Percentiles rank a stretch among this genome's conserved stretches.
Conservation (phyloP, 345 rosid genomes). For the Psidium friedrichsthalianum region DNA sequence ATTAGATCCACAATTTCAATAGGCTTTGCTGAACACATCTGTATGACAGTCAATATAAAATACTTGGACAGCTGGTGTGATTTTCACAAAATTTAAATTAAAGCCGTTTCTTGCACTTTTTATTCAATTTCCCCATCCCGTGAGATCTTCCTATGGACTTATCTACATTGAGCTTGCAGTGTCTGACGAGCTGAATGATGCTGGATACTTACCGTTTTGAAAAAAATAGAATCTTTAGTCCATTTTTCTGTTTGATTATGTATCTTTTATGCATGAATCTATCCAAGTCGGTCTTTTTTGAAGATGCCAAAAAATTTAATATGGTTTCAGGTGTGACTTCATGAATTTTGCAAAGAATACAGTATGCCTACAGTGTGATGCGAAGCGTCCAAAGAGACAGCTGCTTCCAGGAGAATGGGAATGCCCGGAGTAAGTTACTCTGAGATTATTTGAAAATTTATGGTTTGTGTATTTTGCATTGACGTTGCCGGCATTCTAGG, state of each 20-base stretch:
- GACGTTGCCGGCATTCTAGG: not conserved
- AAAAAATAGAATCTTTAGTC: not conserved
- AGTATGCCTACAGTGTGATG: conserved; percentile 93
- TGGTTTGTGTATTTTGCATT: not conserved
- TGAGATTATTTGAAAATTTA: not conserved
- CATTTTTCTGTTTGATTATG: not conserved
- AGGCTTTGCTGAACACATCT: not conserved
- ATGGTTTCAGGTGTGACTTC: conserved; percentile 73
- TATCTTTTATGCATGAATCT: not conserved
- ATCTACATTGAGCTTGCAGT: not conserved
- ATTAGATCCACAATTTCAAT: not conserved
- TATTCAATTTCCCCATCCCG: not conserved
- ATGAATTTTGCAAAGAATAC: conserved; percentile 96
- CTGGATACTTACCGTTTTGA: not conserved
- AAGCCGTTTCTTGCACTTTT: not conserved
- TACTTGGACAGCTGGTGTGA: not conserved
- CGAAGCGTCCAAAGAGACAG: conserved; percentile 93
- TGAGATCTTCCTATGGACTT: not conserved
- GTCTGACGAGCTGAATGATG: not conserved
- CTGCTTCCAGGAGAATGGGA: conserved; percentile 99
- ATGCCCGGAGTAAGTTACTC: conserved; percentile 81
- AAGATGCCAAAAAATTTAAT: not conserved
- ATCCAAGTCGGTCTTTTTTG: not conserved
- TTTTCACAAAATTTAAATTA: not conserved
- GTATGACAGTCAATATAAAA: not conserved